Evolutionary conservation across 1,139 yeast genomes (phyloP), one percentile per base, ranked within the genome.

Genomic region (Yamadazyma epiphylla): DNA sequence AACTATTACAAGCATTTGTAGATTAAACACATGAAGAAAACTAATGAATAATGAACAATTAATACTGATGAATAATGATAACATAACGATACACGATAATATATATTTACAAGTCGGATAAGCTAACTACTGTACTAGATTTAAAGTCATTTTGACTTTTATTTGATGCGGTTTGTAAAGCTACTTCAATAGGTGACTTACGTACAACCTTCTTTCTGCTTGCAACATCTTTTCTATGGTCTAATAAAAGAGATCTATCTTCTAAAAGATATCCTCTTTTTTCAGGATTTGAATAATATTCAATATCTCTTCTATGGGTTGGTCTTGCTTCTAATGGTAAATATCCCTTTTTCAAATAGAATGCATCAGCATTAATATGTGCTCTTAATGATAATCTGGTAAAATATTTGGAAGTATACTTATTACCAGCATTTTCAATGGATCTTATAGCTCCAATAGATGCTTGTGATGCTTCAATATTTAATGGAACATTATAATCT

Each of bases 291-390:
- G 91, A 75, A 60, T 91, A 91, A 58, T 70, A 87, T 39, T 75
- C 77, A 38, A 91, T 80, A 49, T 83, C 88, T 61, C 86, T 81
- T 58, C 86, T 77, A 45, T 76, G 80, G 6, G 81, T 82, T 15
- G 98, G 98, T 57, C 89, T 76, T 4, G 97, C 94, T 31, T 77
- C 80, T 41, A 87, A 59, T 17, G 97, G 97, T 15, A 89, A 60
- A 42, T 88, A 77, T 13, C 94, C 95, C 49, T 76, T 80, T 45
- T 73, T 80, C 39, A 70, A 59, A 31, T 83, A 55, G 45, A 79
- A 81, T 53, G 78, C 70, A 30, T 77, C 74, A 9, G 98, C 97
- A 30, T 81, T 61, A 28, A 87, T 65, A 49, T 87, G 89, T 3
- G 87, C 91, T 44, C 77, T 68, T 44, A 85, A 72, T 3, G 88